Base-by-base conservation (phyloP, 1,284 basidiomycete genomes). In the Erythrobasidium hasegawianum region DNA sequence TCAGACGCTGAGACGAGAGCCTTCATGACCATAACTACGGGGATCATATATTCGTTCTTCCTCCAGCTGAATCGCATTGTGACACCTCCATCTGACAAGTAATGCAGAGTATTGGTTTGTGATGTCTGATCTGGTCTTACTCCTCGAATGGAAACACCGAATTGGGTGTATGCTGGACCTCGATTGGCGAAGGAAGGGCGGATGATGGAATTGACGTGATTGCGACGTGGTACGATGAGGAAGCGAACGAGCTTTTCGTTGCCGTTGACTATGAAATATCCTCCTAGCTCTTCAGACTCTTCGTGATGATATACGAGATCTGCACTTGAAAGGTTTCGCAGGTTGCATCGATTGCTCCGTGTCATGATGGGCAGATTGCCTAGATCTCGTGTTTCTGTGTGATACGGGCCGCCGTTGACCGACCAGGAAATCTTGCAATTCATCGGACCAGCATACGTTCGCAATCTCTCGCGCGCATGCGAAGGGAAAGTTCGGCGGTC, bases 231-330 rank as follows among this genome's bases (percentile, higher is more conserved):
- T 71, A 93, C 86, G 77, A 94, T 94, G 75, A 96, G 87, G 80
- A 94, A 97, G 67, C 96, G 92, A 74, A 99, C 92, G 72, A 99
- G 85, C 80, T 94, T 91, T 80, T 99, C 96, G 80, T 97, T 98
- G 69, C 96, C 96, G 78, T 99, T 99, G 77, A 99, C 88, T 74
- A 99, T 85, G 76, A 98, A 99, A 81, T 98, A 98, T 27, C 95
- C 96, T 53, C 96, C 96, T 76, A 97, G 96, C 77, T 98, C 96
- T 79, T 95, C 93, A 2, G 96, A 87, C 76, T 99, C 96, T 82
- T 99, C 96, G 76, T 95, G 88, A 72, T 87, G 87, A 67, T 82
- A 81, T 53, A 98, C 91, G 57, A 99, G 87, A 67, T 92, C 88
- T 9, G 87, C 83, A 3, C 95, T 90, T 1, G 90, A 85, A 79